Evolutionary conservation across 306 rosid species (phyloP), one percentile per base, ranked within the genome.

Genomic region (Cyclanthera cordifolia): DNA sequence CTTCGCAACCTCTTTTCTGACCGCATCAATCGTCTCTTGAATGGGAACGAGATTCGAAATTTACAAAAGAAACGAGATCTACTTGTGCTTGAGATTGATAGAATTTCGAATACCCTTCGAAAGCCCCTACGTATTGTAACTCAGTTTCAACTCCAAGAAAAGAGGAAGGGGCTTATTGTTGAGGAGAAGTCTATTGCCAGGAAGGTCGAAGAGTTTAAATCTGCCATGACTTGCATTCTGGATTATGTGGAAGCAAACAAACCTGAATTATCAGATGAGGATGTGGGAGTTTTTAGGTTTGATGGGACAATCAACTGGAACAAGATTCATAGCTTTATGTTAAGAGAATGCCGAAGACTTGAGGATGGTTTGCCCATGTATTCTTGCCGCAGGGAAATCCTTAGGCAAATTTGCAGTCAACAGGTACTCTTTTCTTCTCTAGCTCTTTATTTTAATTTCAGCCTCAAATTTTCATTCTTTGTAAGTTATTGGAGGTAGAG

Each of bases 281-380:
- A 3, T 21, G 27, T 85, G n/a, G 50, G 63, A 30, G 58, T 86
- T 13, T 75, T 90, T 34, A 79, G 43, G 64, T 81, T 90, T 48
- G 71, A 63, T 32, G 80, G 79, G 47, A 13, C n/a, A 9, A 53
- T 67, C 52, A 58, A 83, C 72, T 93, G 94, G 95, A 69, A 37
- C 65, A 74, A 51, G 52, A 48, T 93, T 65, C 85, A 83, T 50
- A 53, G 74, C 37, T 17, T 90, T 54, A 81, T 90, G 34, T 54
- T 50, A 56, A 78, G 96, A 80, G 99, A 93, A 73, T 75, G 90
- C 61, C 83, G 85, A 0, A 75, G 99, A 19, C 88, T 93, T 16
- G 73, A 86, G 12, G 90, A 83, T 23, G 96, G 96, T 0, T 79
- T 93, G 78, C 99, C 99, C 4, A 83, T 93, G 55, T 93, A 90